phyloP scores from a whole-genome alignment of 768 basidiomycete genomes.

The Russula compacta region DNA sequence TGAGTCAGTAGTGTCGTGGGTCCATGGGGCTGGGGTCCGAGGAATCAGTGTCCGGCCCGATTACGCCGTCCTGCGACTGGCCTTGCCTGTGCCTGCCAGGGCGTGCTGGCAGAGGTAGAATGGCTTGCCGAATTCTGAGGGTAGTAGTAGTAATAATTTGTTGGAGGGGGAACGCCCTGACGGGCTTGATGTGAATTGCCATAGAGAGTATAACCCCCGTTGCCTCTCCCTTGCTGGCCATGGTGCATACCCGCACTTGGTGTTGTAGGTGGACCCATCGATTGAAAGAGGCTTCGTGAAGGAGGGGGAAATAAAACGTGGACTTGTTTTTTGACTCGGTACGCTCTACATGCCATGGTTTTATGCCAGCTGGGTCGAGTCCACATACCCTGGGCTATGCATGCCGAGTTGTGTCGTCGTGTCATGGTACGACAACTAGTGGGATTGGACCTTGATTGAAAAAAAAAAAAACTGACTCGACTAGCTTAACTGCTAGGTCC shows the following conservation, averaged over 20 bases:
- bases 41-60: neutral
- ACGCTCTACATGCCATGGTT: neutral
- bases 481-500: neutral
- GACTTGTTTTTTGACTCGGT: neutral
- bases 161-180: neutral
- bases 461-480: conserved; percentile 8
- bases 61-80: neutral
- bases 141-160: neutral
- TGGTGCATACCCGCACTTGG: conserved; percentile 3
- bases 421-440: neutral
- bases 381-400: neutral
- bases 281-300: neutral
- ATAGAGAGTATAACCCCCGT: neutral
- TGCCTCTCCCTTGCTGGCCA: neutral
- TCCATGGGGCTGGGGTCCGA: neutral
- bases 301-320: neutral
- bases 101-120: neutral
- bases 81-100: neutral
- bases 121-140: neutral
- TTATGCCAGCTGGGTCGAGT: neutral
- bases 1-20: neutral
- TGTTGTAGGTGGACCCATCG: conserved; percentile 10
- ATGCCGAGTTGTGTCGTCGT: neutral
- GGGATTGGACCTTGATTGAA: neutral
- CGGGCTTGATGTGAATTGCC: neutral